Percentiles rank a stretch among this genome's conserved stretches.
phyloP scores from a whole-genome alignment of 805 yeast genomes.

The Metschnikowia santaceciliae region DNA sequence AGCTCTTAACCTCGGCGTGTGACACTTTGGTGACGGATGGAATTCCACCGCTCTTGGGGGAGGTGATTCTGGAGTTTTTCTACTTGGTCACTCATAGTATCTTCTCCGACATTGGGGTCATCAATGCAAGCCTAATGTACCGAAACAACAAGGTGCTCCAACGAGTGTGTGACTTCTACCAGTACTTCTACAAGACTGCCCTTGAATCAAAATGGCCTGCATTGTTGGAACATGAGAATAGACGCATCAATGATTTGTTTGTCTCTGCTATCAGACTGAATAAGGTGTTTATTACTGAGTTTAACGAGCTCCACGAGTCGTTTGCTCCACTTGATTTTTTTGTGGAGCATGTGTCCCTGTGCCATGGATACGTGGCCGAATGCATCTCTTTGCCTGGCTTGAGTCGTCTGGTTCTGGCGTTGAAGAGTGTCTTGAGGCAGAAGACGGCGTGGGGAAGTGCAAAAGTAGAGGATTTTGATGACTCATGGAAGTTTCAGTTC shows the following conservation, averaged over 20 bases:
- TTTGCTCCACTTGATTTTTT: conserved; percentile 9
- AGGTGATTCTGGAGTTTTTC: conserved; percentile 9
- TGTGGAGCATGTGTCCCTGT: conserved; percentile 4
- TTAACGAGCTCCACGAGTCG: conserved; percentile 6
- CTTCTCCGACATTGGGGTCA: conserved; percentile 8
- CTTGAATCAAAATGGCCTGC: background rate
- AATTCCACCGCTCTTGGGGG: conserved; percentile 3
- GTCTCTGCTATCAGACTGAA: conserved; percentile 4
- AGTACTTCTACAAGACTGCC: conserved; percentile 7
- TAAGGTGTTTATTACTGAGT: conserved; percentile 7
- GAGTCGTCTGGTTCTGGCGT: background rate
- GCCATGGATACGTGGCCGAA: conserved; percentile 6
- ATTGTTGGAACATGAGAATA: conserved; percentile 3
- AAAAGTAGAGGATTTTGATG: conserved; percentile 4
- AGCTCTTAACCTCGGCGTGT: conserved; percentile 12
- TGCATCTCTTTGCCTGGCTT: background rate
- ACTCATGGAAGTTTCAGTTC: conserved; percentile 12
- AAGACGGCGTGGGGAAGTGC: conserved; percentile 1
- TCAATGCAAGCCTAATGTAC: conserved; percentile 9
- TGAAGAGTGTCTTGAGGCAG: background rate
- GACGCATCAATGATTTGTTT: conserved; percentile 7
- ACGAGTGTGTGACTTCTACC: conserved; percentile 10
- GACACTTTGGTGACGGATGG: conserved; percentile 9
- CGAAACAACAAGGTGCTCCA: conserved; percentile 8
- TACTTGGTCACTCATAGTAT: conserved; percentile 10